These are phyloP conservation scores for Coriaria nepalensis DNA, from an alignment of 306 rosid genomes.

Conservation along the genomic window DNA sequence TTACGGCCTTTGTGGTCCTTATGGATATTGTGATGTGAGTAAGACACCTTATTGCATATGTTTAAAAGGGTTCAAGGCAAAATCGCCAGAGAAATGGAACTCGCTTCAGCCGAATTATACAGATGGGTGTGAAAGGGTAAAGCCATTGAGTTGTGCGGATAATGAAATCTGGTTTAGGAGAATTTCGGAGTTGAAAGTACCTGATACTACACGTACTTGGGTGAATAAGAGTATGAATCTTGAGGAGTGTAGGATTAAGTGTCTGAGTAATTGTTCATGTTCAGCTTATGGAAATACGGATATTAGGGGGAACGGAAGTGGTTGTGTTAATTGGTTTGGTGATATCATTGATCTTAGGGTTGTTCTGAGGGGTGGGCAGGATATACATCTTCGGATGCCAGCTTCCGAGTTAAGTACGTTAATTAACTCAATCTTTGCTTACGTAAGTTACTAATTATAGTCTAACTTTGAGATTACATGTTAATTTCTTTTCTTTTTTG, in stretches of 20 bases:
- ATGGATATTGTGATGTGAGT: constrained; percentile 11
- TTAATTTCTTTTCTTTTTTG: no score
- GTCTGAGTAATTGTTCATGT: constrained; percentile 24
- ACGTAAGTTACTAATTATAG: neutral
- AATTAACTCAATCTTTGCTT: neutral
- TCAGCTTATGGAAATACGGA: constrained; percentile 13
- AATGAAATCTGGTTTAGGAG: constrained; percentile 13
- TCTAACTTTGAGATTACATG: neutral
- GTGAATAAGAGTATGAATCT: constrained; percentile 1
- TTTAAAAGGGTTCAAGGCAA: constrained; percentile 22
- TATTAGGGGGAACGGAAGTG: constrained; percentile 2
- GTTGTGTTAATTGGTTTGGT: constrained; percentile 23
- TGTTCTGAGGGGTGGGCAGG: constrained; percentile 1
- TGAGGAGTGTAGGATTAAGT: constrained; percentile 9
- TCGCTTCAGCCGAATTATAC: constrained; percentile 12
- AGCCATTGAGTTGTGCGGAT: constrained; percentile 20
- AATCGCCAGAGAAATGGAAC: constrained; percentile 19
- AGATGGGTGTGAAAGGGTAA: constrained; percentile 31
- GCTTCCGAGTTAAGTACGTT: constrained; percentile 6
- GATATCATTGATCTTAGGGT: constrained; percentile 16
- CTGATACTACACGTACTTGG: neutral
- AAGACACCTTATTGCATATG: constrained; percentile 17
- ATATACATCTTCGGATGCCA: constrained; percentile 6
- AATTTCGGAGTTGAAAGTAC: neutral
- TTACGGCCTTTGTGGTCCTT: constrained; percentile 19